Base-by-base conservation (phyloP, 805 yeast species). In the Candida railenensis region DNA sequence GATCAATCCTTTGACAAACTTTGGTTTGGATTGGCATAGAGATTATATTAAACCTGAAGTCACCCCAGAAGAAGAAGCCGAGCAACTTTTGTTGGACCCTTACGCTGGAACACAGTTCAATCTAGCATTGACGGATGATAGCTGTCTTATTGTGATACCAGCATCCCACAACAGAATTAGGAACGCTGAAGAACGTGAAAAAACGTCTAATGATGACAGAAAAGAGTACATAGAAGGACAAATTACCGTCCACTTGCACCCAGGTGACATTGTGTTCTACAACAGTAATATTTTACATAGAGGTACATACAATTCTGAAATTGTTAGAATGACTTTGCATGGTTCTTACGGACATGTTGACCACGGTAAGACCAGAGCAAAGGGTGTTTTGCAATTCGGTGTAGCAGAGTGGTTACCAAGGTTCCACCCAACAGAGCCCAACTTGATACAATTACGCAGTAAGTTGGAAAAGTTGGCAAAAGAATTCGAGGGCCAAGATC, bases 1-100 rank as follows among this genome's bases (percentile, higher is more conserved):
- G 48, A 74, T 77, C 51, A 76, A 76, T 50, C 82, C 82, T 2
- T 62, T 73, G 45, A 72, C 78, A 9, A 78, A 76, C 56, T 77
- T 77, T 57, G 80, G 69, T n/a, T 63, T 77, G 51, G 76, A 71
- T 48, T 77, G 81, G 82, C 81, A 77, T 55, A 62, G 81, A 34
- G 81, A 77, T 56, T 69, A 71, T 50, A 74, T 77, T 44, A 67
- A 67, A 46, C 78, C 80, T 11, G 78, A 73, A 22, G 78, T 62
- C 16, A 58, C 72, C 3, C 66, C 64, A 4, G 76, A 71, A 44
- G 74, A 76, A 53, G 82, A 77, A 54, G 66, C 67, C 3, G 60
- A 54, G 38, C 68, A 67, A 48, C 59, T 77, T 42, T 59, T 63
- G 21, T 46, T 56, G 33, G 59, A 69, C 36, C 76, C 77, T 1